Evolutionary conservation across 768 basidiomycete species (phyloP).

Genomic region (Thelephora aurantiotincta): DNA sequence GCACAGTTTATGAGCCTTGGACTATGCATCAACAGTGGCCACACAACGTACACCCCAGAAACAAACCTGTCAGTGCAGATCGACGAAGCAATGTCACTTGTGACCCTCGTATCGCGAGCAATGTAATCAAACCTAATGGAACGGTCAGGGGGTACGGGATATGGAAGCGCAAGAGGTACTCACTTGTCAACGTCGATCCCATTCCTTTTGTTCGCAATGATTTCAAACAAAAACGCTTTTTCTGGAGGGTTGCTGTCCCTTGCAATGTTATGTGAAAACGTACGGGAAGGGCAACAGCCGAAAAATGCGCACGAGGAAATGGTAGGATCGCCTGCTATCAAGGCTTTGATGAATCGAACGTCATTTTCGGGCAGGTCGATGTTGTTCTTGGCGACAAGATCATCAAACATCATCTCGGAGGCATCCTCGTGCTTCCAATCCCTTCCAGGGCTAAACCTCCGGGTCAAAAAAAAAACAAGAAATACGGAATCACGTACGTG

Average conservation of each 20-base stretch:
- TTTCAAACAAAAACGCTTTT: conserved; percentile 70
- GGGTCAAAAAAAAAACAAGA: neutral
- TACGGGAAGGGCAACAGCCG: neutral
- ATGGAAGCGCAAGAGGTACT: conserved; percentile 4
- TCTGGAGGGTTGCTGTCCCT: conserved; percentile 16
- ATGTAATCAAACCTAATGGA: conserved; percentile 66
- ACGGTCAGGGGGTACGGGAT: conserved; percentile 1
- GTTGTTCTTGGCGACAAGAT: conserved; percentile 41
- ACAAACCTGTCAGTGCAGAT: neutral
- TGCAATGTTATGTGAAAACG: neutral
- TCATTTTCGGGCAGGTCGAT: conserved; percentile 36
- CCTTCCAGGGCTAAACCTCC: conserved; percentile 18
- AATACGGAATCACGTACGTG: neutral
- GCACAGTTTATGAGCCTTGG: conserved; percentile 58
- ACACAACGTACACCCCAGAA: neutral
- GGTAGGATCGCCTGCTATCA: conserved; percentile 50
- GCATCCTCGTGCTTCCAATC: conserved; percentile 68
- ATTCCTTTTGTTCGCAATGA: conserved; percentile 70
- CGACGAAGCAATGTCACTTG: conserved; percentile 24
- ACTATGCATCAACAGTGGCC: neutral
- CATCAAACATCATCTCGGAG: conserved; percentile 74
- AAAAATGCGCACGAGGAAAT: conserved; percentile 33
- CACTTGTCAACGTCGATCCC: conserved; percentile 84
- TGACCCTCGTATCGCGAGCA: conserved; percentile 54
- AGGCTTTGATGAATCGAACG: conserved; percentile 52